Evolutionary conservation across 2,329 filamentous ascomycete genomes (phyloP), one percentile per base, ranked within the genome.

Genomic region (Rhinocladiella similis): DNA sequence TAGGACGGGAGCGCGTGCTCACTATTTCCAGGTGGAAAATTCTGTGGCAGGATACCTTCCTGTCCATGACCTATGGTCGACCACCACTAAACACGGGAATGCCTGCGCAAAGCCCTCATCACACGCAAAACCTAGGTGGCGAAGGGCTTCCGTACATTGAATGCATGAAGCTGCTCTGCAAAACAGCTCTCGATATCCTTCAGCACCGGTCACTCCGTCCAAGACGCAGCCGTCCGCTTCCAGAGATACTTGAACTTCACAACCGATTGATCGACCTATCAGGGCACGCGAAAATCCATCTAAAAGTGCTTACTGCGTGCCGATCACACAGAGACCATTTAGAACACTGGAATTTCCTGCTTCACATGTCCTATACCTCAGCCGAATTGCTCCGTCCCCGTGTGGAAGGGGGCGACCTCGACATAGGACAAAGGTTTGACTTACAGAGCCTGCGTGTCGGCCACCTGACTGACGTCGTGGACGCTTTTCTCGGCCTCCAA

Each of bases 351-450:
- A 81, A 80, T 0, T 67, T 85, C 3, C 83, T 84, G 63, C 70
- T 86, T 3, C 83, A 86, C 66, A 80, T 80, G 14, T 84, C 81
- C 4, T 86, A 85, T 67, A 80, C 83, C 56, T 78, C 79, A 20
- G 84, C 83, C 2, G 83, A 85, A 68, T 78, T 85, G 41, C 84
- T 80, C 65, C 77, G 83, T 38, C 81, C 82, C 27, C 79, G 82
- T 20, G 77, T 85, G 63, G 83, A 81, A 65, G 39, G 47, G n/a
- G 29, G 35, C 25, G 74, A 78, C 4, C 72, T 74, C 42, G 43
- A 38, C 33, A 16, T 35, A 27, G 51, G 47, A 16, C 47, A 55
- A 22, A 36, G 46, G 33, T 5, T 12, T 35, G n/a, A 29, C 22
- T 43, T 47, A 13, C 45, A 54, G 39, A 39, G 19, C 25, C 13